Conservation (phyloP, 495 filamentous ascomycete genomes). For the Lasiosphaeria hispida region DNA sequence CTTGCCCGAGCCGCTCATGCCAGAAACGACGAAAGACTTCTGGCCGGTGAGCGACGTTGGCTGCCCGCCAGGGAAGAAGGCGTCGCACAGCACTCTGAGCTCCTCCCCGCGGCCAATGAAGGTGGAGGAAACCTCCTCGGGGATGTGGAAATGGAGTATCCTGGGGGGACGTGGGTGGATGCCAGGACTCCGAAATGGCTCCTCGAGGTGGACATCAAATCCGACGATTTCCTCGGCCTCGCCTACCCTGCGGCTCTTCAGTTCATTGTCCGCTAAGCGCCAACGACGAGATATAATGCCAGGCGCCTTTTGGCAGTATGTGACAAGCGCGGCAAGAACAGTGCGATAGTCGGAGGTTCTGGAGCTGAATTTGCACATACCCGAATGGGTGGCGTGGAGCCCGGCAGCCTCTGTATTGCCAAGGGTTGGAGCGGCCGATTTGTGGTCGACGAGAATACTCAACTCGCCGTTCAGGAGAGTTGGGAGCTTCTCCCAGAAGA, state of each 20-base stretch:
- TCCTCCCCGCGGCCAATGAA: slow-evolving; percentile 6
- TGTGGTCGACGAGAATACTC: neutral
- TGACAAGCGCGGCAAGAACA: neutral
- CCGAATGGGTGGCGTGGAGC: neutral
- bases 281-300: slow-evolving; percentile 1
- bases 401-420: slow-evolving; percentile 8
- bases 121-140: neutral
- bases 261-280: neutral
- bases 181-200: neutral
- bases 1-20: slow-evolving; percentile 12
- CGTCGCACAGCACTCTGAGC: neutral
- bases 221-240: slow-evolving; percentile 6
- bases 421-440: neutral
- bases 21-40: slow-evolving; percentile 11
- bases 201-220: slow-evolving; percentile 10
- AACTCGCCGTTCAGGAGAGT: neutral
- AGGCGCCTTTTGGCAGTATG: slow-evolving; percentile 10
- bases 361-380: slow-evolving; percentile 8
- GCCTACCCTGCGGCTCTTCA: neutral
- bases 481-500: slow-evolving; percentile 7
- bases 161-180: neutral
- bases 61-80: neutral
- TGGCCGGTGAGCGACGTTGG: neutral
- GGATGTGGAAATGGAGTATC: slow-evolving; percentile 3
- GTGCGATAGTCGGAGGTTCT: slow-evolving; percentile 5